phyloP scores from a whole-genome alignment of 2,329 filamentous ascomycete genomes.

The Apiospora pterosperma region DNA sequence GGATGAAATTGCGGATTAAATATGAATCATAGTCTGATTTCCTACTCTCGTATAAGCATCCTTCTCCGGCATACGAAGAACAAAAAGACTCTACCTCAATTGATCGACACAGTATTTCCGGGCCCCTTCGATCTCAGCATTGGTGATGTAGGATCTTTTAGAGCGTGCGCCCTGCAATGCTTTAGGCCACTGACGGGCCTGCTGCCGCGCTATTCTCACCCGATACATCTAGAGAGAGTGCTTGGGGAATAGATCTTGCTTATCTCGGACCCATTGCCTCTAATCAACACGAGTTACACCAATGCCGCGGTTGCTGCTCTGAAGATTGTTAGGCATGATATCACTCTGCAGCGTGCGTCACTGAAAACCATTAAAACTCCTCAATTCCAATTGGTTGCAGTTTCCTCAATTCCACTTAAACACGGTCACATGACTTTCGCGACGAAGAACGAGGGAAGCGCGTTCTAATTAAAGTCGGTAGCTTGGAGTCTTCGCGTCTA shows the following conservation, averaged over 20 bases:
- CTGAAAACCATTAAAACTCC: not conserved
- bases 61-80: not conserved
- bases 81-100: constrained; percentile 37
- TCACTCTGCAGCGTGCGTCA: not conserved
- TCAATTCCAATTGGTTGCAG: not conserved
- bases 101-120: constrained; percentile 52
- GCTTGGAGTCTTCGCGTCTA: not conserved
- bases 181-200: not conserved
- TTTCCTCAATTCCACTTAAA: not conserved
- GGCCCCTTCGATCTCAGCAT: constrained; percentile 50
- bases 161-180: constrained; percentile 3
- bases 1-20: constrained; percentile 81
- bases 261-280: not conserved
- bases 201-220: constrained; percentile 4
- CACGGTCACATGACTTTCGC: not conserved
- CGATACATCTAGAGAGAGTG: constrained; percentile 6
- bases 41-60: constrained; percentile 41
- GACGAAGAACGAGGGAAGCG: not conserved
- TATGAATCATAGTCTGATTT: constrained; percentile 88
- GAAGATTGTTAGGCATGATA: not conserved
- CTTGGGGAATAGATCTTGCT: not conserved
- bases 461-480: not conserved
- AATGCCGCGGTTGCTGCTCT: not conserved
- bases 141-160: constrained; percentile 42
- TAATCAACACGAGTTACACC: not conserved